These are phyloP conservation scores for Cercis canadensis DNA, from an alignment of 306 rosid genomes.

Conservation along the genomic window DNA sequence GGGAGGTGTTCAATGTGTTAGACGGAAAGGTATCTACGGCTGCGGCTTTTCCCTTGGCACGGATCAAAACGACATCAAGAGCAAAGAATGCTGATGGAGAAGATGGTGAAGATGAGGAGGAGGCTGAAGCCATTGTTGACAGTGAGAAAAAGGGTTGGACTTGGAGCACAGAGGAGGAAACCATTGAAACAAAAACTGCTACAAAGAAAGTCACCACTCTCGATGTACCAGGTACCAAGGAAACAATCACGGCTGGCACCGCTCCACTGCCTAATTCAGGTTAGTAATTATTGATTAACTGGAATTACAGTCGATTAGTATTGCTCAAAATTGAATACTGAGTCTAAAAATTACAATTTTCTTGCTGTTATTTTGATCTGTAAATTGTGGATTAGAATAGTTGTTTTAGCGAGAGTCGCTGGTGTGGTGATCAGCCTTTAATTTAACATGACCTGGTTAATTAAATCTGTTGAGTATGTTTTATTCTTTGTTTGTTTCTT, in stretches of 20 bases:
- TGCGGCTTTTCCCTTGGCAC: constrained; percentile 45
- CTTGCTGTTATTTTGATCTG: no score
- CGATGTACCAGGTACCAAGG: constrained; percentile 23
- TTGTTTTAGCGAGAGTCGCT: no score
- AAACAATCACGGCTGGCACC: constrained; percentile 10
- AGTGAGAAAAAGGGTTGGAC: constrained; percentile 41
- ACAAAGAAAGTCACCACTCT: constrained; percentile 9
- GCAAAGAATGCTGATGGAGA: constrained; percentile 30
- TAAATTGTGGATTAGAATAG: no score
- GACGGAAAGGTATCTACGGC: constrained; percentile 49
- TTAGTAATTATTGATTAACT: not conserved
- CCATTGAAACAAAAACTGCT: constrained; percentile 5
- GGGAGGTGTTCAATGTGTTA: constrained; percentile 45
- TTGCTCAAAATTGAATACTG: not conserved
- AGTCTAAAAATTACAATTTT: not conserved
- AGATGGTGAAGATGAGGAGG: constrained; percentile 9
- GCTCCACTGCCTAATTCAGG: constrained; percentile 36
- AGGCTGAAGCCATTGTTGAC: constrained; percentile 39
- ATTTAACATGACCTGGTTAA: no score
- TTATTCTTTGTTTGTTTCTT: no score
- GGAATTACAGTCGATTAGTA: not conserved
- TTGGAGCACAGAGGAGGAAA: constrained; percentile 51
- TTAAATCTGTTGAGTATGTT: no score
- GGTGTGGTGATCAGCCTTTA: no score
- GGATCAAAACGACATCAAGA: constrained; percentile 32